A percentile compares a stretch with the other conserved stretches of the same genome.
phyloP scores from a whole-genome alignment of 1,284 basidiomycete genomes.

The Microbotryomycetes sp. region DNA sequence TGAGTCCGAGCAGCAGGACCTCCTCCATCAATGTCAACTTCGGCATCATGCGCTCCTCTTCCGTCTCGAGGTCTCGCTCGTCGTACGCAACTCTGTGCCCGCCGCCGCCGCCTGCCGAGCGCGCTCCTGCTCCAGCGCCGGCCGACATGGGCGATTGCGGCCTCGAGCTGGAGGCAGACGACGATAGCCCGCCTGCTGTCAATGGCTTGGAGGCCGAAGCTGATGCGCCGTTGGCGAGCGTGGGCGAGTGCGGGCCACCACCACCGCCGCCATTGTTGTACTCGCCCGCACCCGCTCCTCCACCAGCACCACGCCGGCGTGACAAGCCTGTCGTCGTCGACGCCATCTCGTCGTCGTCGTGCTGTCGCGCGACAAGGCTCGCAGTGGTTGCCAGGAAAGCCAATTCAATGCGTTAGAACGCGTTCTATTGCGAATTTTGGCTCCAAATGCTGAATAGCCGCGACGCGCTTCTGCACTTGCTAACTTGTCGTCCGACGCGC shows the following conservation, averaged over 20 bases:
- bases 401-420: neutral
- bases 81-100: slow-evolving; percentile 76
- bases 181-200: neutral
- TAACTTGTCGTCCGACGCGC: neutral
- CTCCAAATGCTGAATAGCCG: neutral
- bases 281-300: neutral
- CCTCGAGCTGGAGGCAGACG: neutral
- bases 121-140: too few relatives aligned
- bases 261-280: too few relatives aligned
- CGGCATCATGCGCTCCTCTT: slow-evolving; percentile 67
- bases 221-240: neutral
- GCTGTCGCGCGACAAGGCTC: neutral
- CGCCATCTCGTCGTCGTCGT: neutral
- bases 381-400: neutral
- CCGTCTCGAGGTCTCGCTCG: slow-evolving; percentile 75
- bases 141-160: neutral
- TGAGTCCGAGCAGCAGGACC: slow-evolving; percentile 70
- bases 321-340: neutral
- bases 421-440: neutral
- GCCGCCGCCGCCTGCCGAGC: too few relatives aligned
- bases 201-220: neutral
- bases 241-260: neutral
- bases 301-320: neutral
- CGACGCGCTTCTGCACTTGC: neutral
- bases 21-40: slow-evolving; percentile 94